Conservation (phyloP, 371 early-diverging fungal genomes). For the Mucor ambiguus region DNA sequence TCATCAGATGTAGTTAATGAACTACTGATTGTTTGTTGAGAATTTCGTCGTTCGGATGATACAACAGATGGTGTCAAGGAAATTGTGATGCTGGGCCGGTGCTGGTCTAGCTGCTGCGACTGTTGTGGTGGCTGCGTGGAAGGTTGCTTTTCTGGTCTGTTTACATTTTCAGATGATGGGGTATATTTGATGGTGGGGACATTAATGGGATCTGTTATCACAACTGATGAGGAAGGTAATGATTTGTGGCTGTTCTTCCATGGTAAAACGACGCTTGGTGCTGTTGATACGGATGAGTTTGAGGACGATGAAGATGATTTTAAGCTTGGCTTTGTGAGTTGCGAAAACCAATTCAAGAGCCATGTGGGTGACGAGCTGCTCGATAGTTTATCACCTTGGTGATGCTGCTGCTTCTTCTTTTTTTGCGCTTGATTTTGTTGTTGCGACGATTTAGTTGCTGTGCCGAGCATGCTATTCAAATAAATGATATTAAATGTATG, state of each 20-base stretch:
- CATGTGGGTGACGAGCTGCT: conserved; percentile 7
- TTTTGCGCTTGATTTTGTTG: background rate
- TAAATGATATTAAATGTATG: background rate
- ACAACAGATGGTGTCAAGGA: background rate
- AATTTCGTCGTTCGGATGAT: conserved; percentile 31
- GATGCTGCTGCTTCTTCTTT: background rate
- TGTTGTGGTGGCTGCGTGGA: background rate
- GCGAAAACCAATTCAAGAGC: conserved; percentile 24
- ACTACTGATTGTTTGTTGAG: conserved; percentile 36
- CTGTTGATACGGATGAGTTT: background rate
- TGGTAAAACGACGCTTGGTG: background rate
- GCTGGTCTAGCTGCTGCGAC: conserved; percentile 3
- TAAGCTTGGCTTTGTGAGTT: conserved; percentile 9
- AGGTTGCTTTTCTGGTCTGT: background rate
- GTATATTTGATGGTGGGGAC: conserved; percentile 5
- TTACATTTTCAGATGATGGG: conserved; percentile 1
- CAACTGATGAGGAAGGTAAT: background rate
- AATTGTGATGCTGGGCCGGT: conserved; percentile 24
- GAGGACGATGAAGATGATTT: background rate
- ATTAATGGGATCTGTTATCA: background rate
- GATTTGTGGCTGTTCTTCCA: conserved; percentile 10
- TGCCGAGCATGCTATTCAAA: background rate
- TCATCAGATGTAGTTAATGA: conserved; percentile 33
- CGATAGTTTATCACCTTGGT: background rate
- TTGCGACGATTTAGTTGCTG: conserved; percentile 7